Evolutionary conservation across 768 basidiomycete species (phyloP), one percentile per base, ranked within the genome.

Genomic region (Mycena vulgaris): DNA sequence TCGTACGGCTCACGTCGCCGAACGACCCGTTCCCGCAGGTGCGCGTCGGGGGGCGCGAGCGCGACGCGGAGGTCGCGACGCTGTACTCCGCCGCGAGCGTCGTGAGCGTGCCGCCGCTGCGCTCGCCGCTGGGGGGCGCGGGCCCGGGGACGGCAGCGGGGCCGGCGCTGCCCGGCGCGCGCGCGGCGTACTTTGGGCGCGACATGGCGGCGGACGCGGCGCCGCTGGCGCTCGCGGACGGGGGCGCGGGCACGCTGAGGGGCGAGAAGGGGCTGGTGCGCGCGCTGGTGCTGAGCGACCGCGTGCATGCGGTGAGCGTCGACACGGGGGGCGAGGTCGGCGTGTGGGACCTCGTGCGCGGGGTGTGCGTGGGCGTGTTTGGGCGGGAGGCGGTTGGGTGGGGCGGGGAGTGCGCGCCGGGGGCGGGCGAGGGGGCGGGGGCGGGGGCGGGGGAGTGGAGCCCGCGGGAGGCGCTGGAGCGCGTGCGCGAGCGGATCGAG

Each of bases 331-430:
- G 96, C 7, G 91, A 94, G 74, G 92, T 98, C 14, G 94, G 92
- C 0, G 92, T 95, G 9, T 99, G 97, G 97, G 93, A 99, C 82
- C 89, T 99, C 66, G 87, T 96, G 14, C 86, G 91, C 1, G 92
- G 93, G 0, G 67, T 83, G 2, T 99, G 96, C 79, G 79, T 91
- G 5, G 97, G 97, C 1, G 80, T 86, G 55, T 97, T 90, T 80
- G 73, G 80, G 7, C 83, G 83, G 14, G 91, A 90, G 53, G 94
- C 94, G 62, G 89, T 79, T 5, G 89, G 87, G 21, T 89, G 90
- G 75, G 78, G 81, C 27, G 77, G 79, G 52, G 81, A 80, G 31
- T 84, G 82, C 58, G n/a, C n/a, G 82, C 82, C 56, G 81, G 30
- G 25, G 21, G 58, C 33, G 5, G 71, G 74, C 33, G 23, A n/a